Evolutionary conservation across 1,284 basidiomycete genomes (phyloP).

Genomic region (Exobasidium rhododendri): DNA sequence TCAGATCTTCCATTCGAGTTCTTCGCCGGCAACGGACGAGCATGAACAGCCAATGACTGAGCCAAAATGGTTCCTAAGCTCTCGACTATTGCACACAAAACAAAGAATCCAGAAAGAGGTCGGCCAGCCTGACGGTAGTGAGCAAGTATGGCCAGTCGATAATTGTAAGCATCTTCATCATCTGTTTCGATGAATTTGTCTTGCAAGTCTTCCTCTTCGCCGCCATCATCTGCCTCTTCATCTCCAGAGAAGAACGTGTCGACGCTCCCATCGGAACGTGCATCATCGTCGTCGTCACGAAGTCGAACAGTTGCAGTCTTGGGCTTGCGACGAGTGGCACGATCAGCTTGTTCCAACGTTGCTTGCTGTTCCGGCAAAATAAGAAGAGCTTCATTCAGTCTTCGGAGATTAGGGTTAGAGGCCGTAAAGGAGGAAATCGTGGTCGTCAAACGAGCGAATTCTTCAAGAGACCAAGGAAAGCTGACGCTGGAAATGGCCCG

Average conservation of each 20-base stretch:
- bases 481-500: constrained; percentile 74
- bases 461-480: constrained; percentile 69
- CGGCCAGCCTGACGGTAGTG: constrained; percentile 72
- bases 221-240: constrained; percentile 32
- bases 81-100: constrained; percentile 78
- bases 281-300: constrained; percentile 24
- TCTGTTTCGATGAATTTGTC: constrained; percentile 36
- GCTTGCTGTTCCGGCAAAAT: constrained; percentile 52
- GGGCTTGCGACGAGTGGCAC: constrained; percentile 33
- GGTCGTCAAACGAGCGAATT: constrained; percentile 66
- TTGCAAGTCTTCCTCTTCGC: constrained; percentile 16
- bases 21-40: constrained; percentile 30
- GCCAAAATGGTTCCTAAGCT: constrained; percentile 77
- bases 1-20: constrained; percentile 29
- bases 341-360: constrained; percentile 55
- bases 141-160: constrained; percentile 64
- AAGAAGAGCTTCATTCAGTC: constrained; percentile 58
- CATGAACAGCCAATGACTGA: constrained; percentile 65
- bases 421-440: constrained; percentile 63
- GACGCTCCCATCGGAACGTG: constrained; percentile 33
- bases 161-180: constrained; percentile 29
- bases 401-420: constrained; percentile 63
- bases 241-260: constrained; percentile 58
- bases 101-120: constrained; percentile 80
- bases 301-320: constrained; percentile 35